Percentiles rank a stretch among this genome's conserved stretches.
phyloP scores from a whole-genome alignment of 2,329 filamentous ascomycete genomes.

The Ilyonectria destructans region DNA sequence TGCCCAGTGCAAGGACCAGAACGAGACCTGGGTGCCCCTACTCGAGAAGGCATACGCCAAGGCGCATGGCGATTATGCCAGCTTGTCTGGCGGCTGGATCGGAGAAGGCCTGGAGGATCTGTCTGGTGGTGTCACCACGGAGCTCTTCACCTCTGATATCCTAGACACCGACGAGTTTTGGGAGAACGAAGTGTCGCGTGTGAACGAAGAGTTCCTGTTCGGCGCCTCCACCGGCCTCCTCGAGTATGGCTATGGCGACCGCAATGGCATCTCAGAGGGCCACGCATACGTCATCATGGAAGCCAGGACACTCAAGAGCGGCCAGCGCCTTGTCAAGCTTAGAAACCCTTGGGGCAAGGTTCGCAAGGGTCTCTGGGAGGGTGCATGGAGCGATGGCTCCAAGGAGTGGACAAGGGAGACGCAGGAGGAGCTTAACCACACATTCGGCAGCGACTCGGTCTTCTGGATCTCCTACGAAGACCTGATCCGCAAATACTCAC shows the following conservation, averaged over 20 bases:
- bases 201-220: slow-evolving; percentile 86
- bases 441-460: slow-evolving; percentile 74
- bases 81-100: slow-evolving; percentile 80
- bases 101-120: slow-evolving; percentile 74
- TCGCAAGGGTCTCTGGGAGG: slow-evolving; percentile 73
- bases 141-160: slow-evolving; percentile 79
- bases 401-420: slow-evolving; percentile 75
- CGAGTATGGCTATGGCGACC: slow-evolving; percentile 73
- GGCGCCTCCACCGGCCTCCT: slow-evolving; percentile 79
- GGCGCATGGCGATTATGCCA: slow-evolving; percentile 83
- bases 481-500: slow-evolving; percentile 74
- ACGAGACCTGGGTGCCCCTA: slow-evolving; percentile 87
- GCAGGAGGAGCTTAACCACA: slow-evolving; percentile 71
- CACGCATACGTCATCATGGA: slow-evolving; percentile 76
- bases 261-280: slow-evolving; percentile 71
- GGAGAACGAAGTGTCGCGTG: slow-evolving; percentile 84
- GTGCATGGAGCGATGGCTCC: slow-evolving; percentile 73
- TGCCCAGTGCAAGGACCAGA: slow-evolving; percentile 81
- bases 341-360: slow-evolving; percentile 74
- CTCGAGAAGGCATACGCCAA: slow-evolving; percentile 90
- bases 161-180: slow-evolving; percentile 87
- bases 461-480: slow-evolving; percentile 78
- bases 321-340: slow-evolving; percentile 72
- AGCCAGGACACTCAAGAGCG: slow-evolving; percentile 67
- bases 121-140: slow-evolving; percentile 79